Evolutionary conservation across 1,284 basidiomycete species (phyloP).

Genomic region (Moesziomyces parantarcticus): DNA sequence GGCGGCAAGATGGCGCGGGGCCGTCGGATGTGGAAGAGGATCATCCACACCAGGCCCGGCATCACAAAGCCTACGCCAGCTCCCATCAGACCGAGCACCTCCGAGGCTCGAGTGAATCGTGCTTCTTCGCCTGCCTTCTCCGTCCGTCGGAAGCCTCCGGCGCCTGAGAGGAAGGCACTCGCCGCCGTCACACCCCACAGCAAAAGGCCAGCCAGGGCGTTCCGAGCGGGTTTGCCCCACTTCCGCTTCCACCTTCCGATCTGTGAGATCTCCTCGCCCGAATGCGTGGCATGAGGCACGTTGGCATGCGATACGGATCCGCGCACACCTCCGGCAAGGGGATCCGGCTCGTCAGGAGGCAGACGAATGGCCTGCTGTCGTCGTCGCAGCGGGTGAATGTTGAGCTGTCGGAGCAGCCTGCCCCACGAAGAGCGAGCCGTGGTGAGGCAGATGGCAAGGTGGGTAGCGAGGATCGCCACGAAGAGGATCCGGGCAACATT

Average conservation of each 20-base stretch:
- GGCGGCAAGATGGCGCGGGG: constrained; percentile 61
- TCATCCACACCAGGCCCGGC: constrained; percentile 64
- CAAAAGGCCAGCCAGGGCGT: constrained; percentile 54
- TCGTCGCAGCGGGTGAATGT: constrained; percentile 52
- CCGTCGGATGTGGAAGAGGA: constrained; percentile 60
- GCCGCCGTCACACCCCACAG: constrained; percentile 59
- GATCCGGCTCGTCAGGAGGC: constrained; percentile 8
- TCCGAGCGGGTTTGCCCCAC: constrained; percentile 55
- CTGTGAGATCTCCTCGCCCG: constrained; percentile 10
- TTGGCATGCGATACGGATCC: neutral
- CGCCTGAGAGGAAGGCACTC: constrained; percentile 60
- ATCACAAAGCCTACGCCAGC: constrained; percentile 62
- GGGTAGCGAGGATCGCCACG: constrained; percentile 54
- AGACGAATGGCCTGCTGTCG: constrained; percentile 26
- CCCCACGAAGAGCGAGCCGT: constrained; percentile 64
- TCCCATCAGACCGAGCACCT: constrained; percentile 60
- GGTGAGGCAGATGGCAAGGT: constrained; percentile 60
- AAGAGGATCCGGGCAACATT: constrained; percentile 58
- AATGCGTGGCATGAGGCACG: neutral
- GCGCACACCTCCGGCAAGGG: constrained; percentile 1
- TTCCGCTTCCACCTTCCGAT: constrained; percentile 36
- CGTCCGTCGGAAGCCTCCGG: constrained; percentile 55
- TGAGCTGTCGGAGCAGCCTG: constrained; percentile 53
- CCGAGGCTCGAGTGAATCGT: constrained; percentile 56
- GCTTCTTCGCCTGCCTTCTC: constrained; percentile 61